Percentiles rank a stretch among this genome's conserved stretches.
phyloP scores from a whole-genome alignment of 495 filamentous ascomycete genomes.

The Penicillium dipodomyicola region DNA sequence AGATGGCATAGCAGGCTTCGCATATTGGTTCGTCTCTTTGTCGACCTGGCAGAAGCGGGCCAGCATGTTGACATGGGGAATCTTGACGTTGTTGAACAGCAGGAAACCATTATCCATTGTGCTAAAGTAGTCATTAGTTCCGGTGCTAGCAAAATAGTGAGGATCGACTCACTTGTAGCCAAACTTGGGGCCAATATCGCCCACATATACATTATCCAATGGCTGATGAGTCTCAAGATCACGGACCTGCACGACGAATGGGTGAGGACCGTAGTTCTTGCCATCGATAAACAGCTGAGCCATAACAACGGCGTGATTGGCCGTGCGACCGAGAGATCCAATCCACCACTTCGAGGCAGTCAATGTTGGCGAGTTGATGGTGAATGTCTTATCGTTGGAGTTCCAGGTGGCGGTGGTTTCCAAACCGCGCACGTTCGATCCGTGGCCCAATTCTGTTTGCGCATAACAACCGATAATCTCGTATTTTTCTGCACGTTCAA shows the following conservation, averaged over 20 bases:
- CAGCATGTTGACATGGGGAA: constrained; percentile 69
- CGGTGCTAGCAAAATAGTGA: background rate
- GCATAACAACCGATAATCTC: constrained; percentile 73
- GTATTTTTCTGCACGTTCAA: constrained; percentile 60
- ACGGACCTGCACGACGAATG: constrained; percentile 72
- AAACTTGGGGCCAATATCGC: constrained; percentile 74
- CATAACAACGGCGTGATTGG: constrained; percentile 74
- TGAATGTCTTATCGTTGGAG: constrained; percentile 63
- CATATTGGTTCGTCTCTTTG: constrained; percentile 58
- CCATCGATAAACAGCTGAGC: constrained; percentile 64
- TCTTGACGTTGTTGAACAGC: constrained; percentile 66
- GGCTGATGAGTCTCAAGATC: constrained; percentile 69
- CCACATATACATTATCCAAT: constrained; percentile 65
- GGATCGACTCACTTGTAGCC: constrained; percentile 52
- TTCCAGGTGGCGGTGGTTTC: constrained; percentile 75
- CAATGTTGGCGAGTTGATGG: constrained; percentile 62
- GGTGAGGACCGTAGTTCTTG: constrained; percentile 67
- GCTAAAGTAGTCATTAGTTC: constrained; percentile 27
- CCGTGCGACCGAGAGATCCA: constrained; percentile 66
- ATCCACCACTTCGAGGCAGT: constrained; percentile 81
- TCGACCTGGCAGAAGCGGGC: constrained; percentile 62
- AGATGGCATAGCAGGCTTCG: constrained; percentile 60
- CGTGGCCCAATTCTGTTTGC: constrained; percentile 74
- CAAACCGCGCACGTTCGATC: constrained; percentile 69
- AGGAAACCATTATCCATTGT: constrained; percentile 78